Evolutionary conservation across 2,329 filamentous ascomycete species (phyloP).

Genomic region (Diaporthe vexans): DNA sequence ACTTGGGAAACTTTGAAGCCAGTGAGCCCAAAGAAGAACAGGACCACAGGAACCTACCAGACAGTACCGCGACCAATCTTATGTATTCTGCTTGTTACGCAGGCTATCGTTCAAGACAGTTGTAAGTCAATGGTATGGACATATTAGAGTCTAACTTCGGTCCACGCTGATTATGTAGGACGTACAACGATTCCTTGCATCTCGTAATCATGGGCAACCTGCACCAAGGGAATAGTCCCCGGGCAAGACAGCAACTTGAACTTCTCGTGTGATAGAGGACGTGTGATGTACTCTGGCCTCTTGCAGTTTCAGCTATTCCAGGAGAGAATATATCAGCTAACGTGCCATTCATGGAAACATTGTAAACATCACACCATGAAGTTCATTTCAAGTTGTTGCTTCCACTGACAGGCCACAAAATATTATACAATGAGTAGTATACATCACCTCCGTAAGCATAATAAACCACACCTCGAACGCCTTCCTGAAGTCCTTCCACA

Average conservation of each 20-base stretch:
- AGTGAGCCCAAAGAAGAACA: conserved; percentile 33
- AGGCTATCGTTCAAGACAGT: neutral
- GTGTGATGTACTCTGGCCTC: neutral
- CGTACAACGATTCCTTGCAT: neutral
- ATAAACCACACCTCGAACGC: neutral
- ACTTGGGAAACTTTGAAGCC: conserved; percentile 28
- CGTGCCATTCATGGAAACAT: neutral
- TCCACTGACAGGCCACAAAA: neutral
- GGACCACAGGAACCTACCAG: conserved; percentile 32
- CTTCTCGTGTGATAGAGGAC: neutral
- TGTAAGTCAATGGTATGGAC: neutral
- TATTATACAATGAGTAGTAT: neutral
- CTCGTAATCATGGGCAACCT: neutral
- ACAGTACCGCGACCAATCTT: conserved; percentile 11
- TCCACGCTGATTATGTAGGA: neutral
- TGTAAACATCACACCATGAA: neutral
- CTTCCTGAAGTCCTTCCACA: no score
- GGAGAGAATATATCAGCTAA: neutral
- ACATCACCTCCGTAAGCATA: no score
- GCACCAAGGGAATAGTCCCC: neutral
- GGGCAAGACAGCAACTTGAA: neutral
- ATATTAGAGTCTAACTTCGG: neutral
- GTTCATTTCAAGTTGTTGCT: neutral
- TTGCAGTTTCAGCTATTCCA: neutral
- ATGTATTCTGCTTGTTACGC: conserved; percentile 29